Conservation (phyloP, 169 alveolate genomes). For the Eimeria praecox region DNA sequence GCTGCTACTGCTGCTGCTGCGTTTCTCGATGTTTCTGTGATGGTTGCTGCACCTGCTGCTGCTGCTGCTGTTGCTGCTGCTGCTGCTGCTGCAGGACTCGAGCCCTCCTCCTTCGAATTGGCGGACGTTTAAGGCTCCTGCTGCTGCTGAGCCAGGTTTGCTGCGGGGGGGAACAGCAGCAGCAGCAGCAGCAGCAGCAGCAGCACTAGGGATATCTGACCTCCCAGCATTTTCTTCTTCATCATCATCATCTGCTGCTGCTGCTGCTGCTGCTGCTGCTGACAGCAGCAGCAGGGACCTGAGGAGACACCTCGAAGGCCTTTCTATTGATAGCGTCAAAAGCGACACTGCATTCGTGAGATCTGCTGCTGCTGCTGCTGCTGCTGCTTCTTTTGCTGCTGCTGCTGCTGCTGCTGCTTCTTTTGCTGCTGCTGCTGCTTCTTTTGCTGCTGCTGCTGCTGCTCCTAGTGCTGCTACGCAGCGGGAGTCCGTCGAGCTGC, state of each 20-base stretch:
- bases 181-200: constrained; percentile 24
- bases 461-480: not conserved
- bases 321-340: constrained; percentile 11
- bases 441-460: too few species aligned
- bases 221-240: too few species aligned
- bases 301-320: constrained; percentile 22
- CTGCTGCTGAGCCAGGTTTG: not conserved
- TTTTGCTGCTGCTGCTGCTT: too few species aligned
- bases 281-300: constrained; percentile 28
- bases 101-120: constrained; percentile 10
- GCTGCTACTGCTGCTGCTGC: constrained; percentile 11
- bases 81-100: constrained; percentile 34
- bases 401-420: too few species aligned
- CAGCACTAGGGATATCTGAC: not conserved
- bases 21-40: not conserved
- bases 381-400: too few species aligned
- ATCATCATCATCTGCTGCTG: too few species aligned
- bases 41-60: too few species aligned
- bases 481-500: too few species aligned
- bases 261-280: too few species aligned
- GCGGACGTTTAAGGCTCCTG: constrained; percentile 18
- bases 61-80: constrained; percentile 33
- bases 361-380: too few species aligned
- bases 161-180: not conserved
- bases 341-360: constrained; percentile 24